These are phyloP conservation scores for Truncatella angustata DNA, from an alignment of 2,329 filamentous ascomycete species.

Conservation along the genomic window DNA sequence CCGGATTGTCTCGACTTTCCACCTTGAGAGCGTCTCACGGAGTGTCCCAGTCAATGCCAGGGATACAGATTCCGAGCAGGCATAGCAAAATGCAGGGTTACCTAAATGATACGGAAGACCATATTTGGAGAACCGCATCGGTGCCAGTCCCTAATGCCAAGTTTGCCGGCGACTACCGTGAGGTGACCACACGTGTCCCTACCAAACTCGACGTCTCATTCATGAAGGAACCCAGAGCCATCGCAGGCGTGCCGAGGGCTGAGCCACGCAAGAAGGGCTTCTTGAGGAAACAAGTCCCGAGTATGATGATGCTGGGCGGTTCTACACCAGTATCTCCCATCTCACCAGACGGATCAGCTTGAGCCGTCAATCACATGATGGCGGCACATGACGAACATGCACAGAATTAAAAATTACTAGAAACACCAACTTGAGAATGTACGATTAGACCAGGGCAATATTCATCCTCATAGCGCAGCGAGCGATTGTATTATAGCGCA, in stretches of 20 bases:
- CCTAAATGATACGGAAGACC: conserved; percentile 70
- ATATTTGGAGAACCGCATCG: conserved; percentile 72
- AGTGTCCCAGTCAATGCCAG: conserved; percentile 39
- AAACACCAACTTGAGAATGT: conserved; percentile 13
- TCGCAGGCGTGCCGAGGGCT: conserved; percentile 77
- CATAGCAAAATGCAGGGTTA: conserved; percentile 52
- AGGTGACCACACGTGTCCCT: conserved; percentile 65
- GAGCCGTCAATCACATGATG: neutral
- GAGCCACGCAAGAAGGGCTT: conserved; percentile 50
- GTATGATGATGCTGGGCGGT: conserved; percentile 31
- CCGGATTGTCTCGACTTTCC: conserved; percentile 61
- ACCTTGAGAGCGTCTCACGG: conserved; percentile 57
- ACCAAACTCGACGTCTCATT: conserved; percentile 79
- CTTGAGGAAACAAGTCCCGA: conserved; percentile 54
- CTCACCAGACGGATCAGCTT: conserved; percentile 16
- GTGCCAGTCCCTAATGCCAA: conserved; percentile 60
- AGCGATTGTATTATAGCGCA: conserved; percentile 19
- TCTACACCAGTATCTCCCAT: conserved; percentile 23
- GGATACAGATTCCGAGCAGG: conserved; percentile 33
- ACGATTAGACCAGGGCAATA: conserved; percentile 12
- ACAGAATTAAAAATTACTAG: neutral
- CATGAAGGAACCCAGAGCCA: conserved; percentile 89
- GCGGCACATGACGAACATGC: neutral
- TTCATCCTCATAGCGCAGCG: conserved; percentile 4
- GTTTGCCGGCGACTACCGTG: conserved; percentile 61